Evolutionary conservation across 176 grass and related monocot genomes (phyloP).

Genomic region (Musa schizocarpa): DNA sequence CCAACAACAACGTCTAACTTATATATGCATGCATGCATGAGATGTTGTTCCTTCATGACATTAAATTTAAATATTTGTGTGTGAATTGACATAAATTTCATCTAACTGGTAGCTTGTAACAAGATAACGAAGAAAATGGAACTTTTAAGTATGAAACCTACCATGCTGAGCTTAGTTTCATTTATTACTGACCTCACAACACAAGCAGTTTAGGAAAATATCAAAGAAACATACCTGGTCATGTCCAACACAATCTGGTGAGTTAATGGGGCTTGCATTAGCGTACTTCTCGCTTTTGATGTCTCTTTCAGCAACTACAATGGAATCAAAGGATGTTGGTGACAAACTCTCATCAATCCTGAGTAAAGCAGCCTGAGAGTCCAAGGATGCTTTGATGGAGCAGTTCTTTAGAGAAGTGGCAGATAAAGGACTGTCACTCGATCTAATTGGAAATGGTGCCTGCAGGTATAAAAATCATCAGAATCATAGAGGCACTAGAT

Average conservation of each 20-base stretch:
- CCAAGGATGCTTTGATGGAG: slow-evolving; percentile 40
- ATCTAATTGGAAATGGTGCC: slow-evolving; percentile 36
- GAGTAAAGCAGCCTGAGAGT: slow-evolving; percentile 64
- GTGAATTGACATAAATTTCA: neutral
- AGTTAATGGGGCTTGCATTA: slow-evolving; percentile 47
- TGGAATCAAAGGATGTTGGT: slow-evolving; percentile 67
- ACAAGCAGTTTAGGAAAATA: neutral
- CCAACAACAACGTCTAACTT: neutral
- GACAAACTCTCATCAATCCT: slow-evolving; percentile 78
- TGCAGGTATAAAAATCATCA: slow-evolving; percentile 18
- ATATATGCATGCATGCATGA: neutral
- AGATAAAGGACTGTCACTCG: slow-evolving; percentile 42
- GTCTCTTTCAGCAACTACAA: slow-evolving; percentile 56
- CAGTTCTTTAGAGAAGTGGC: slow-evolving; percentile 47
- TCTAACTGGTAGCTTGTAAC: neutral
- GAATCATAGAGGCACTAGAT: neutral
- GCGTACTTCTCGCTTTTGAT: slow-evolving; percentile 57
- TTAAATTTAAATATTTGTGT: neutral
- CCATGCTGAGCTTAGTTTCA: neutral
- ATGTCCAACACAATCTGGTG: slow-evolving; percentile 43
- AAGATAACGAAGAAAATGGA: neutral
- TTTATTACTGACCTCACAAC: neutral
- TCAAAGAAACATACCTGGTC: slow-evolving; percentile 36
- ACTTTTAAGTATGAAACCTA: neutral
- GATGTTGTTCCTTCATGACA: too few relatives aligned